phyloP scores from a whole-genome alignment of 441 rosid genomes.

The Gossypium schwendimanii region DNA sequence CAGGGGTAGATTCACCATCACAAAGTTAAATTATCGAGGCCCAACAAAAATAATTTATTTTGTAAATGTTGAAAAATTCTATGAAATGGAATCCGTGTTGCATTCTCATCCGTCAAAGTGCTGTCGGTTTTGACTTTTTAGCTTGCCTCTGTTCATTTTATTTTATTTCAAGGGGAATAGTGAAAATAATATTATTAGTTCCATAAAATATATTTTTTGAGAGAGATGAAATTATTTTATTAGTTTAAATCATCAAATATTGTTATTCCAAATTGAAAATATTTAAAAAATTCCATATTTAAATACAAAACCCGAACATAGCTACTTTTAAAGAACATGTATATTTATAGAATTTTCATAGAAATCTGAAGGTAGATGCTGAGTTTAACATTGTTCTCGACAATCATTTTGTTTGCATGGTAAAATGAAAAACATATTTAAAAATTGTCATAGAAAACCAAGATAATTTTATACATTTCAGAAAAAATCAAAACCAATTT shows the following conservation, averaged over 20 bases:
- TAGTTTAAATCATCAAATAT: too few relatives aligned
- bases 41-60: not conserved
- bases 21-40: not conserved
- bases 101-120: not conserved
- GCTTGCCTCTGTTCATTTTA: not conserved
- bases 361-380: not conserved
- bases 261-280: too few relatives aligned
- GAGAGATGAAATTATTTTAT: too few relatives aligned
- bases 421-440: too few relatives aligned
- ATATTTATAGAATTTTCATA: not conserved
- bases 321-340: not conserved
- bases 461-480: too few relatives aligned
- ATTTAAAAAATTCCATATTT: too few relatives aligned
- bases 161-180: not conserved
- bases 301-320: not conserved
- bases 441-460: too few relatives aligned
- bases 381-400: not conserved
- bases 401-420: not conserved
- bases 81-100: not conserved
- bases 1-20: not conserved
- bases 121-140: slow-evolving; percentile 1
- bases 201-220: too few relatives aligned
- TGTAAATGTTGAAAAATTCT: not conserved
- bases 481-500: too few relatives aligned
- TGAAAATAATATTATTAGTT: too few relatives aligned